Conservation (phyloP, 768 basidiomycete species). For the Boletus tomentosulus region DNA sequence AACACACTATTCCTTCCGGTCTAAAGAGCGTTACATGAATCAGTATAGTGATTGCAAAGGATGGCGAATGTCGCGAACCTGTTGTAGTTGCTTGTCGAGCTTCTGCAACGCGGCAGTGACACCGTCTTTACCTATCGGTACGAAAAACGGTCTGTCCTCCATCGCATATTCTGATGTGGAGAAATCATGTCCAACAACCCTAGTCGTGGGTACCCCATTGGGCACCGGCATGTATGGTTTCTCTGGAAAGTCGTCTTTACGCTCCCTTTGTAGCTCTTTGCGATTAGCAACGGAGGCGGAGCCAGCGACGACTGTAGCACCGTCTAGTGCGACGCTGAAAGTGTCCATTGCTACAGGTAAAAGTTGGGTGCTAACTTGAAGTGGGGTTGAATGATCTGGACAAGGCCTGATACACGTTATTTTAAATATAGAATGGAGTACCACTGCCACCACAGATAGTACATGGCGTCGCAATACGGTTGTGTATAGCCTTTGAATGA, state of each 20-base stretch:
- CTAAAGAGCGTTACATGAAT: slow-evolving; percentile 32
- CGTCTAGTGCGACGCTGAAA: slow-evolving; percentile 38
- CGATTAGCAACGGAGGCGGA: slow-evolving; percentile 22
- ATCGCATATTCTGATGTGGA: slow-evolving; percentile 46
- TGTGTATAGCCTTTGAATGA: background rate
- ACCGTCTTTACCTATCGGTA: slow-evolving; percentile 64
- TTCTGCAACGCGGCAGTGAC: slow-evolving; percentile 65
- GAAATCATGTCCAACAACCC: slow-evolving; percentile 35
- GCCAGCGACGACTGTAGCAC: slow-evolving; percentile 44
- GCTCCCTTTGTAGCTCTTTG: slow-evolving; percentile 21
- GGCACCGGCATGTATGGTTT: slow-evolving; percentile 14
- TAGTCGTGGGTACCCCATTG: slow-evolving; percentile 11
- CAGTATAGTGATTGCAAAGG: background rate
- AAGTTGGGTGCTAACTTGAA: background rate
- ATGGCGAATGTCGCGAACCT: slow-evolving; percentile 18
- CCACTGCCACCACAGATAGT: background rate
- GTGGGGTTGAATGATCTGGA: background rate
- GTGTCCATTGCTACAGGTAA: slow-evolving; percentile 19
- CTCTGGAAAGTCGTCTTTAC: slow-evolving; percentile 16
- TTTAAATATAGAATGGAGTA: background rate
- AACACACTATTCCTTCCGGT: slow-evolving; percentile 53
- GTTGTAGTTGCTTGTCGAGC: slow-evolving; percentile 57
- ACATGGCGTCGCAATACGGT: background rate
- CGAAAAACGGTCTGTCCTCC: slow-evolving; percentile 65
- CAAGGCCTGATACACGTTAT: background rate